Percentiles rank a stretch among this genome's conserved stretches.
phyloP scores from a whole-genome alignment of 202 grass and related monocot species.

The Hordeum pubiflorum region DNA sequence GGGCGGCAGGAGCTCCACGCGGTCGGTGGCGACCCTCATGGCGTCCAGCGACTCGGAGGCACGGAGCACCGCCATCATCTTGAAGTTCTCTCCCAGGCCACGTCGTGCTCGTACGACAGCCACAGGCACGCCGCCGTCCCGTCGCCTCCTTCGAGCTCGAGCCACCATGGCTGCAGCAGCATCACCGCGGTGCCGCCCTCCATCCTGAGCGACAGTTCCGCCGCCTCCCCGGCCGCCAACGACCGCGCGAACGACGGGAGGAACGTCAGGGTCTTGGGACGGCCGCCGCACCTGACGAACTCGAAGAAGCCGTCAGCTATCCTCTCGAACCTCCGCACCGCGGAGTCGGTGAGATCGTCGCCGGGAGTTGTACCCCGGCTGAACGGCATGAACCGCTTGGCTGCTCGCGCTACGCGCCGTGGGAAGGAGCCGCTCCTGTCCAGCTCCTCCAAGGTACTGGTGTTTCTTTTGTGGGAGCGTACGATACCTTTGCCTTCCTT shows the following conservation, averaged over 20 bases:
- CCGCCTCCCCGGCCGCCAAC: not conserved
- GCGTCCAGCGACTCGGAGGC: not conserved
- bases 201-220: not conserved
- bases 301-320: not conserved
- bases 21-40: not conserved
- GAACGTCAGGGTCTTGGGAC: not conserved
- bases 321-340: not conserved
- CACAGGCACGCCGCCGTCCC: not conserved
- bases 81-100: not conserved
- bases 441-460: not conserved
- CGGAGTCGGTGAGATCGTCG: not conserved
- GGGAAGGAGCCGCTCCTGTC: not conserved
- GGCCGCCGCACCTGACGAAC: not conserved
- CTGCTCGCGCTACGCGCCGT: not conserved
- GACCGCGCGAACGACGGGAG: not conserved
- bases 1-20: not conserved
- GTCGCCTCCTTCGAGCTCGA: not conserved
- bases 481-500: slow-evolving; percentile 3
- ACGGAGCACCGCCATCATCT: not conserved
- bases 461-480: not conserved
- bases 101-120: slow-evolving; percentile 5
- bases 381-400: slow-evolving; percentile 11
- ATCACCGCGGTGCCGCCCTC: not conserved
- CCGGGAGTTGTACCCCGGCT: not conserved
- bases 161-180: slow-evolving; percentile 14